Percentiles rank a stretch among this genome's conserved stretches.
These are phyloP conservation scores for Agastache rugosa DNA, from an alignment of 257 asterid species.

Conservation along the genomic window DNA sequence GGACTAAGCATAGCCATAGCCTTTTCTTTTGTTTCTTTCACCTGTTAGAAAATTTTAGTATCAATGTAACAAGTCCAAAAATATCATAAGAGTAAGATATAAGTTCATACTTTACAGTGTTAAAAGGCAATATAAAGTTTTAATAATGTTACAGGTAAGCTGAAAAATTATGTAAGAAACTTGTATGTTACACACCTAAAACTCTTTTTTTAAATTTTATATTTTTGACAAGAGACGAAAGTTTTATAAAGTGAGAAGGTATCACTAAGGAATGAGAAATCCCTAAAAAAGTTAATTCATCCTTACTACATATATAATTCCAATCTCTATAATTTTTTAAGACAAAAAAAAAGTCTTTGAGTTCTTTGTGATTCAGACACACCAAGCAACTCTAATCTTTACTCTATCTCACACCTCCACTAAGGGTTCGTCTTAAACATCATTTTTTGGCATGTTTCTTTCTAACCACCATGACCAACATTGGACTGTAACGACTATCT, in stretches of 20 bases:
- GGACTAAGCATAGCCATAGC: conserved; percentile 83
- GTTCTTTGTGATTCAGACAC: not conserved
- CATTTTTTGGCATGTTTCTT: not conserved
- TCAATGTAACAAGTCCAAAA: conserved; percentile 18
- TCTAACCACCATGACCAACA: not conserved
- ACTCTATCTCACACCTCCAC: too few species aligned
- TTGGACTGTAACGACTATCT: not conserved
- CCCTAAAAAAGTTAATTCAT: not conserved
- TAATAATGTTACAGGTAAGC: conserved; percentile 11
- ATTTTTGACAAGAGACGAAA: too few species aligned
- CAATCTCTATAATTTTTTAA: not conserved
- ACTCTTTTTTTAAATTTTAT: too few species aligned
- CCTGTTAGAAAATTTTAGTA: conserved; percentile 52
- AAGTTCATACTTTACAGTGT: conserved; percentile 5
- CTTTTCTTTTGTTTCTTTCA: conserved; percentile 90
- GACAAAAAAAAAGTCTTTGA: too few species aligned
- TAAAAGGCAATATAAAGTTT: conserved; percentile 17
- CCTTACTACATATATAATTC: not conserved
- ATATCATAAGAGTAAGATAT: conserved; percentile 14
- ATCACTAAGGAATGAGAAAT: not conserved
- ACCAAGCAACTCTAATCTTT: not conserved
- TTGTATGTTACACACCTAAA: not conserved
- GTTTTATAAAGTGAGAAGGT: not conserved
- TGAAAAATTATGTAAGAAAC: conserved; percentile 23
- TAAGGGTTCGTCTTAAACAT: too few species aligned